Conservation (phyloP, 129 eudicot species). For the Artemisia argyi region DNA sequence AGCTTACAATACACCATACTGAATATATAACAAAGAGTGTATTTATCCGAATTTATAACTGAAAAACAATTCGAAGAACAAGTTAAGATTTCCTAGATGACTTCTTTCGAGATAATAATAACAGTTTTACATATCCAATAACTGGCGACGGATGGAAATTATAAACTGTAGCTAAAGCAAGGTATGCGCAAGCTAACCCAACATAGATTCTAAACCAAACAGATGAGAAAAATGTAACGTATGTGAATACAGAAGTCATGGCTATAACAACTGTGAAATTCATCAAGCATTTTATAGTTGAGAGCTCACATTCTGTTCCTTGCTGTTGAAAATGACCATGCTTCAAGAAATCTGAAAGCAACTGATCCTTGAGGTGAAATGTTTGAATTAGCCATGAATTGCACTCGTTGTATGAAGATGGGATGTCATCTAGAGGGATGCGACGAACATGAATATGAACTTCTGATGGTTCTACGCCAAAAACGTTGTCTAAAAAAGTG, state of each 20-base stretch:
- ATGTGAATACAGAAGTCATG: slow-evolving; percentile 49
- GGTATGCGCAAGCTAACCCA: slow-evolving; percentile 50
- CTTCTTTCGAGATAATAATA: slow-evolving; percentile 29
- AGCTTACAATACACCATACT: background rate
- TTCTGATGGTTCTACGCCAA: slow-evolving; percentile 81
- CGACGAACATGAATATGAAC: slow-evolving; percentile 83
- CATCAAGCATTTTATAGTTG: slow-evolving; percentile 52
- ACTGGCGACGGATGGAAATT: slow-evolving; percentile 47
- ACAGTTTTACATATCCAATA: slow-evolving; percentile 35
- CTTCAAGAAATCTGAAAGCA: slow-evolving; percentile 63
- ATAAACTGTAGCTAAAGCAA: slow-evolving; percentile 52
- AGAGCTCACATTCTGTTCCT: slow-evolving; percentile 64
- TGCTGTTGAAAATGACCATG: slow-evolving; percentile 58
- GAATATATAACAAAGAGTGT: background rate
- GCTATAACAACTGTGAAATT: slow-evolving; percentile 48
- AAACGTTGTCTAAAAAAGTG: slow-evolving; percentile 77
- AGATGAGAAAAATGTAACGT: slow-evolving; percentile 54
- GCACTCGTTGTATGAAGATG: slow-evolving; percentile 49
- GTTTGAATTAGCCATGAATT: slow-evolving; percentile 53
- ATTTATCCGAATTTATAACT: background rate
- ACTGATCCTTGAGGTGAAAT: slow-evolving; percentile 56
- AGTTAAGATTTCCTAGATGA: slow-evolving; percentile 15
- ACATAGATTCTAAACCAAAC: slow-evolving; percentile 66
- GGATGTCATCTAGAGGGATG: slow-evolving; percentile 54
- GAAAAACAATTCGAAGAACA: background rate